A percentile compares a stretch with the other conserved stretches of the same genome.
These are phyloP conservation scores for Saururus chinensis DNA, from an alignment of 164 flowering plant genomes.

Conservation along the genomic window DNA sequence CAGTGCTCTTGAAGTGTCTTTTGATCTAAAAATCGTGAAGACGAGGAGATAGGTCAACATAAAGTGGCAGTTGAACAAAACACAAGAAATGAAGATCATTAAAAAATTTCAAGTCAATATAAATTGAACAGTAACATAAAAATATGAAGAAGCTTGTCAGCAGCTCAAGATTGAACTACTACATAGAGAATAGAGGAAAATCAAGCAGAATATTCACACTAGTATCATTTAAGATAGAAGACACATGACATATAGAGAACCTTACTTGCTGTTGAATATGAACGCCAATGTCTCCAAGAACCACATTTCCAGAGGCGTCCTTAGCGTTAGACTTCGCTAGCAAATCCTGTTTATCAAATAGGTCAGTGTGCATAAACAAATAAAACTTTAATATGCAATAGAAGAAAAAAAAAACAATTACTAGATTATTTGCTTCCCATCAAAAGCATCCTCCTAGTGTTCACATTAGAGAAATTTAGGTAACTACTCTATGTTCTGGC, in stretches of 20 bases:
- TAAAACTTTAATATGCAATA: background rate
- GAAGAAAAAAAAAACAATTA: background rate
- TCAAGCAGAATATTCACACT: no score
- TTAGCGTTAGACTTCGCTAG: slow-evolving; percentile 28
- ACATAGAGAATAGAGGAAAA: no score
- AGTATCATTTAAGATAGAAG: no score
- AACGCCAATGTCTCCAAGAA: slow-evolving; percentile 34
- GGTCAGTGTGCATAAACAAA: background rate
- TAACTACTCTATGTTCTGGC: no score
- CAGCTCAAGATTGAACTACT: no score
- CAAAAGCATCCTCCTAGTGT: background rate
- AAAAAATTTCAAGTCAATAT: no score
- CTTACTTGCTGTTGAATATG: slow-evolving; percentile 33
- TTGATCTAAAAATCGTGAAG: slow-evolving; percentile 25
- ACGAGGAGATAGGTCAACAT: no score
- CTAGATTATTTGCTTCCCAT: background rate
- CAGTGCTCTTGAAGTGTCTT: slow-evolving; percentile 27
- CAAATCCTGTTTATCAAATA: slow-evolving; percentile 20
- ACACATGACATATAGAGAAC: background rate
- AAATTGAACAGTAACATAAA: background rate
- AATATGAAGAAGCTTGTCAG: background rate
- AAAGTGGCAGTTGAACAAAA: background rate
- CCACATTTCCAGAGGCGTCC: slow-evolving; percentile 34
- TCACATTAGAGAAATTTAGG: no score
- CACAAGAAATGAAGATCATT: background rate